phyloP scores from a whole-genome alignment of 768 basidiomycete genomes.

The Lentinula aciculospora region DNA sequence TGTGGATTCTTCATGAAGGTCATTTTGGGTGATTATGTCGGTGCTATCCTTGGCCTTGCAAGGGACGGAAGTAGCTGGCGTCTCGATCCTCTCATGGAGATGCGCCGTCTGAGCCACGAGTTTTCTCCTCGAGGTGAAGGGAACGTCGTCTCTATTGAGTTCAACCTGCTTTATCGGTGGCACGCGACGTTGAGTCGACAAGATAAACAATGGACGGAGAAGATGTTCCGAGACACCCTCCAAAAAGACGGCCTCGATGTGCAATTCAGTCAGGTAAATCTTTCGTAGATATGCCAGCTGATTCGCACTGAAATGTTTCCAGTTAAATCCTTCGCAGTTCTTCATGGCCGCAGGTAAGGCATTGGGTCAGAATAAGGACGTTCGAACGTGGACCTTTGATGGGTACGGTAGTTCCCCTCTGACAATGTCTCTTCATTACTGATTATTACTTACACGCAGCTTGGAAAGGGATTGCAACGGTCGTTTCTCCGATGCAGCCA shows the following conservation, averaged over 20 bases:
- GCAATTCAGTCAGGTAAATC: neutral
- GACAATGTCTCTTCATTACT: neutral
- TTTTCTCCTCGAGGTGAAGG: constrained; percentile 63
- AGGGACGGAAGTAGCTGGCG: constrained; percentile 62
- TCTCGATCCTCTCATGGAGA: constrained; percentile 55
- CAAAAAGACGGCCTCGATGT: neutral
- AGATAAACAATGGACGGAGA: constrained; percentile 50
- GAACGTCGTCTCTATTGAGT: constrained; percentile 73
- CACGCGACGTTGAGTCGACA: constrained; percentile 45
- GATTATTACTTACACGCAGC: constrained; percentile 7
- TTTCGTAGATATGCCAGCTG: neutral
- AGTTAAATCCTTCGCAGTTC: constrained; percentile 1
- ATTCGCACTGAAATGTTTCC: too few species aligned
- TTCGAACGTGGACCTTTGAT: constrained; percentile 38
- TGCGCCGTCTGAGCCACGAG: constrained; percentile 45
- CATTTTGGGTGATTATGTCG: constrained; percentile 62
- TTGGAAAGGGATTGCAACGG: constrained; percentile 18
- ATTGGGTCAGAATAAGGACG: constrained; percentile 7
- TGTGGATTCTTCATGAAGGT: constrained; percentile 34
- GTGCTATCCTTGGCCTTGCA: constrained; percentile 65
- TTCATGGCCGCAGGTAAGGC: neutral
- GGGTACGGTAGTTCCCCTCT: constrained; percentile 24
- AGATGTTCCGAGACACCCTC: constrained; percentile 28
- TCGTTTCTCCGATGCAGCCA: constrained; percentile 45
- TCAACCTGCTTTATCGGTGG: constrained; percentile 56